Evolutionary conservation across 345 rosid species (phyloP).

Genomic region (Arabidopsis arenosa): DNA sequence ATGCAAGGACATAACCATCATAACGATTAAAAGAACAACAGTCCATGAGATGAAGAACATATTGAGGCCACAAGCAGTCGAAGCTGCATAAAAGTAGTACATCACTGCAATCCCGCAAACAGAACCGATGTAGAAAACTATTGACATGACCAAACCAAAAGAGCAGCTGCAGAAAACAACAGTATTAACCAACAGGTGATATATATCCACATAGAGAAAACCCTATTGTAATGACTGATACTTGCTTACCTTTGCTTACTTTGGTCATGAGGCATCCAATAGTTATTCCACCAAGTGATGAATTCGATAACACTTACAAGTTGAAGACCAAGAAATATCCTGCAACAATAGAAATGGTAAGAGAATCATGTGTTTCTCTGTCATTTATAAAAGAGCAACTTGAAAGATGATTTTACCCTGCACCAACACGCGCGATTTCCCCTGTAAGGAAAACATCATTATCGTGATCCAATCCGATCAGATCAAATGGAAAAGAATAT

Average conservation of each 20-base stretch:
- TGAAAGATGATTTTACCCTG: slow-evolving; percentile 61
- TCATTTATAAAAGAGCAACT: background rate
- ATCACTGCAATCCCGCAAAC: slow-evolving; percentile 61
- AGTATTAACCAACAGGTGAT: background rate
- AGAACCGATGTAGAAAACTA: slow-evolving; percentile 61
- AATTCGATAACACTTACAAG: slow-evolving; percentile 86
- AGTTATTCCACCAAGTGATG: slow-evolving; percentile 87
- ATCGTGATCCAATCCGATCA: background rate
- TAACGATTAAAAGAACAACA: slow-evolving; percentile 61
- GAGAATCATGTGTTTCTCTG: background rate
- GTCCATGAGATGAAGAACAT: slow-evolving; percentile 88
- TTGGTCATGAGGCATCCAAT: slow-evolving; percentile 72
- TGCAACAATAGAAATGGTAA: slow-evolving; percentile 31
- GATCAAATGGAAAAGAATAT: background rate
- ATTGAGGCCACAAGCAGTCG: slow-evolving; percentile 61
- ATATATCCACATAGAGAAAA: background rate
- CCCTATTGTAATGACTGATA: background rate
- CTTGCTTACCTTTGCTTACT: slow-evolving; percentile 62
- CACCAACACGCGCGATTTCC: slow-evolving; percentile 85
- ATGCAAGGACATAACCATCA: slow-evolving; percentile 75
- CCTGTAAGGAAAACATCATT: slow-evolving; percentile 54
- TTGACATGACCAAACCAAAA: slow-evolving; percentile 67
- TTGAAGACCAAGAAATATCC: slow-evolving; percentile 84
- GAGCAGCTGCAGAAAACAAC: slow-evolving; percentile 58
- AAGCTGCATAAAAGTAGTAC: slow-evolving; percentile 60